phyloP scores from a whole-genome alignment of 2,329 filamentous ascomycete genomes.

The Exophiala mesophila region DNA sequence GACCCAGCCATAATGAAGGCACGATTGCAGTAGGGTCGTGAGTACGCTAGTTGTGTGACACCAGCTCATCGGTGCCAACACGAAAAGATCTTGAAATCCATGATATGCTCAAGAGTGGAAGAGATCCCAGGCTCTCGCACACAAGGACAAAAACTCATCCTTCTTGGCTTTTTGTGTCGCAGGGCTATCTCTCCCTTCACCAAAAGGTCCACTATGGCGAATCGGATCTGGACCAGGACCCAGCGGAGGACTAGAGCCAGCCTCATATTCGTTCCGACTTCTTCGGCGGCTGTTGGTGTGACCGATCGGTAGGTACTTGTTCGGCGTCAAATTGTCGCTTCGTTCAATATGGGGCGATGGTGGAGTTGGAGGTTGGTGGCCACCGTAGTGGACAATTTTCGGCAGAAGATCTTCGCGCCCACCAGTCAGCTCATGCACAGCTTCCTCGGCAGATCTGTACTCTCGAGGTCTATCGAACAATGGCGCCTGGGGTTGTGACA shows the following conservation, averaged over 20 bases:
- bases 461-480: slow-evolving; percentile 66
- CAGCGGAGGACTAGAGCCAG: slow-evolving; percentile 77
- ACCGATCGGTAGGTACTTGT: slow-evolving; percentile 38
- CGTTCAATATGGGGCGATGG: slow-evolving; percentile 61
- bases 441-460: slow-evolving; percentile 93
- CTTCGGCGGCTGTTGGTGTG: slow-evolving; percentile 56
- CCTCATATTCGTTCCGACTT: slow-evolving; percentile 82
- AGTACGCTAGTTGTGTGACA: slow-evolving; percentile 1
- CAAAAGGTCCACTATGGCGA: slow-evolving; percentile 63
- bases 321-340: slow-evolving; percentile 35
- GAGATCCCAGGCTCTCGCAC: slow-evolving; percentile 88
- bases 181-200: slow-evolving; percentile 74
- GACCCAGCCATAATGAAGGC: background rate
- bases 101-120: slow-evolving; percentile 70
- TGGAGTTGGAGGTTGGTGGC: slow-evolving; percentile 87
- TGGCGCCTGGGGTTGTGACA: slow-evolving; percentile 47
- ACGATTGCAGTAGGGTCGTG: background rate
- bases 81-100: slow-evolving; percentile 1
- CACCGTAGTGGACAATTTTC: slow-evolving; percentile 91
- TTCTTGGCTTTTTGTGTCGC: slow-evolving; percentile 82
- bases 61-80: slow-evolving; percentile 3
- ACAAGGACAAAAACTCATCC: slow-evolving; percentile 83
- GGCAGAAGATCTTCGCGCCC: slow-evolving; percentile 90
- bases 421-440: slow-evolving; percentile 80
- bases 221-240: slow-evolving; percentile 61